phyloP scores from a whole-genome alignment of 164 flowering plant species.

The Cinnamomum chago region DNA sequence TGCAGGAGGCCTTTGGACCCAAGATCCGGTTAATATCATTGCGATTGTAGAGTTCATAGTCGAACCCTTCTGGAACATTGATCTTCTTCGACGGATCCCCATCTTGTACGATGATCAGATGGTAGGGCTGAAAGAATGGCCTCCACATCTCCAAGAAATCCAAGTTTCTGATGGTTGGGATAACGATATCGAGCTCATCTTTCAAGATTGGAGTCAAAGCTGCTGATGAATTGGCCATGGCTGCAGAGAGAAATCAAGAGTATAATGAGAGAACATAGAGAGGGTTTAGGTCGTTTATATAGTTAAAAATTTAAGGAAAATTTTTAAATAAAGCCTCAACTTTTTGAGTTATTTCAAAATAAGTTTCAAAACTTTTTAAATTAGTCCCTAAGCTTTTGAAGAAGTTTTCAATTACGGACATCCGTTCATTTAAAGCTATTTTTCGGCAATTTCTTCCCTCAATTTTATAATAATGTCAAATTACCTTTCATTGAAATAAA shows the following conservation, averaged over 20 bases:
- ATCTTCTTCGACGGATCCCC: constrained; percentile 70
- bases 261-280: no score
- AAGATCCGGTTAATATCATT: constrained; percentile 68
- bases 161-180: constrained; percentile 77
- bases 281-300: background rate
- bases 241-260: background rate
- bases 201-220: constrained; percentile 45
- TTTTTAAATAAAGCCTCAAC: no score
- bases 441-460: no score
- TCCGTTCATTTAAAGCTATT: no score
- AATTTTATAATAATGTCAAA: no score
- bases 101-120: constrained; percentile 79
- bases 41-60: constrained; percentile 78
- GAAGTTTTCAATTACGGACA: no score
- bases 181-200: constrained; percentile 81
- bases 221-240: constrained; percentile 7
- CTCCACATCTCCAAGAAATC: constrained; percentile 91
- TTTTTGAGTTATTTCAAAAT: no score
- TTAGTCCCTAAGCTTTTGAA: no score
- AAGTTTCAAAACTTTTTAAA: no score
- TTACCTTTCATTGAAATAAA: no score
- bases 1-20: constrained; percentile 79
- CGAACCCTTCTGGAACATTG: constrained; percentile 85
- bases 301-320: background rate
- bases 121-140: constrained; percentile 69